Evolutionary conservation across 1,139 yeast species (phyloP), one percentile per base, ranked within the genome.

Genomic region (Zygoascus sp.): DNA sequence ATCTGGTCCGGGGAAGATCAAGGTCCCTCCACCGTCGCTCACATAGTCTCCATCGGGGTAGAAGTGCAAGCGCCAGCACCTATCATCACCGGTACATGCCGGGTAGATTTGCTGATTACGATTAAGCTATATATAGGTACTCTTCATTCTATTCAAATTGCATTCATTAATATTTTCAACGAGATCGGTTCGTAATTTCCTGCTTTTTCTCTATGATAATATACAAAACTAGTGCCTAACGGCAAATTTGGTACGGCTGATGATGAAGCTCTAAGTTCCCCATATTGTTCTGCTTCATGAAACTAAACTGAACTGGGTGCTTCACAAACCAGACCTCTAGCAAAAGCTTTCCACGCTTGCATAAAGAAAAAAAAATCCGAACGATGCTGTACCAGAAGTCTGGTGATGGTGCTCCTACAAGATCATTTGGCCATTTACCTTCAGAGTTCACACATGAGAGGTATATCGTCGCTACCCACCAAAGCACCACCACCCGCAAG

Each of bases 1-100:
- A 35, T n/a, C 9, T 13, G 16, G 16, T 35, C 27, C n/a, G 39
- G 16, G 39, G 39, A 2, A 13, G 39, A n/a, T 32, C 35, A 3
- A 13, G 15, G 8, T 35, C 39, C 8, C 8, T 21, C 19, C 5
- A n/a, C n/a, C n/a, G 22, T 3, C 34, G 15, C 8, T 30, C 34
- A 2, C 25, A n/a, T 11, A 35, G 39, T 21, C 27, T 6, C 6
- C 39, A 35, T 19, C 39, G 39, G 11, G 25, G 39, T 4, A 25
- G 39, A n/a, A 35, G 39, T 21, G 39, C 39, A 5, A 35, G 39
- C 20, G 39, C 39, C 27, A 35, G 39, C 16, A 20, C 39, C 16
- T 35, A 35, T 21, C 39, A 21, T 17, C 3, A 15, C 13, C 19
- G 39, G n/a, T 35, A 35, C 16, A 35, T 35, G 39, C 39, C 39